These are phyloP conservation scores for Acanthamoeba sp. DNA, from an alignment of 208 protist genomes.

Conservation along the genomic window DNA sequence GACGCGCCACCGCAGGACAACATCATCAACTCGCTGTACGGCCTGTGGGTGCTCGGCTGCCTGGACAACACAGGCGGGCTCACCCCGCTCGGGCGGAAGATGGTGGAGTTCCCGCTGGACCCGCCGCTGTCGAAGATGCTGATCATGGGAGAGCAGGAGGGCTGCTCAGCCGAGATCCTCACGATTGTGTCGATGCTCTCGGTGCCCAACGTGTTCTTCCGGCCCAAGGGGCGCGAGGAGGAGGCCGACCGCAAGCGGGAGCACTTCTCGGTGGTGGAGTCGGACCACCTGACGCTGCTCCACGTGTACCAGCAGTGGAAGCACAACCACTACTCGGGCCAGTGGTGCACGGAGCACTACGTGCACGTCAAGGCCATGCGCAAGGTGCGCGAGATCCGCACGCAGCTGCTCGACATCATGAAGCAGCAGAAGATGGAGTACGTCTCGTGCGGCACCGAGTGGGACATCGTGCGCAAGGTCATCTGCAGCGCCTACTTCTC, in stretches of 20 bases:
- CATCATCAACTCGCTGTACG: slow-evolving; percentile 90
- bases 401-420: slow-evolving; percentile 98
- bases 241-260: slow-evolving; percentile 92
- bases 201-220: slow-evolving; percentile 97
- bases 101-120: slow-evolving; percentile 99
- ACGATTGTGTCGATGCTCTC: slow-evolving; percentile 98
- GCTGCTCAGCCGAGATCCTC: slow-evolving; percentile 91
- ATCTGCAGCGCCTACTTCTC: slow-evolving; percentile 97
- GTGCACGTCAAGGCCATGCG: slow-evolving; percentile 95
- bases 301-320: slow-evolving; percentile 98
- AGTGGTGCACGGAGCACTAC: slow-evolving; percentile 98
- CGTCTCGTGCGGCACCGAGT: slow-evolving; percentile 89
- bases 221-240: slow-evolving; percentile 87
- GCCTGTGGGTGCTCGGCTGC: slow-evolving; percentile 98
- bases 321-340: slow-evolving; percentile 91
- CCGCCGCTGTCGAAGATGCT: slow-evolving; percentile 97
- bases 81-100: slow-evolving; percentile 95
- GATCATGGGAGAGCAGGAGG: slow-evolving; percentile 87
- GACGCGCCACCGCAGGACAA: slow-evolving; percentile 96
- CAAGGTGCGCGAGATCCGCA: slow-evolving; percentile 94
- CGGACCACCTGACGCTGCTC: slow-evolving; percentile 99
- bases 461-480: slow-evolving; percentile 95
- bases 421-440: slow-evolving; percentile 85
- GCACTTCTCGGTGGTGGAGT: slow-evolving; percentile 97
- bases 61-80: slow-evolving; percentile 96